Conservation (phyloP, 345 rosid species). For the Nephelium lappaceum region DNA sequence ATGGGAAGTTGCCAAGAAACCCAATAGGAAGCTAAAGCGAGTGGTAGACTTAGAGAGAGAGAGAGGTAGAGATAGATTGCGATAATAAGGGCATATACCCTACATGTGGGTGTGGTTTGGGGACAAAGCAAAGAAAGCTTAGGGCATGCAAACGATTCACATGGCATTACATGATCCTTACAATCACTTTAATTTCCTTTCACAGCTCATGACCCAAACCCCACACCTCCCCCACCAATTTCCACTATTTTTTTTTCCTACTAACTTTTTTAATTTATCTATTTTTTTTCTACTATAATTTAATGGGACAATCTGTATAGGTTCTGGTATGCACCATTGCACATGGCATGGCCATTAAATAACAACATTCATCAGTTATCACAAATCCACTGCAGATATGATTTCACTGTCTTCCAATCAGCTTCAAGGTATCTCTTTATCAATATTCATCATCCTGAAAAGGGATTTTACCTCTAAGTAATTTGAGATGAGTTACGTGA, state of each 20-base stretch:
- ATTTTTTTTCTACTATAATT: too few relatives aligned
- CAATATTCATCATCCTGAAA: neutral
- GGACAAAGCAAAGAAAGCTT: conserved; percentile 48
- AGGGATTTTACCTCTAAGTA: neutral
- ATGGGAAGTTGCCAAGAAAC: conserved; percentile 32
- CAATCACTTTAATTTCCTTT: conserved; percentile 4
- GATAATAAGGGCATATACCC: conserved; percentile 39
- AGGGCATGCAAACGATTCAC: conserved; percentile 45
- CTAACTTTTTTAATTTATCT: neutral
- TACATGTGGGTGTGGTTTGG: conserved; percentile 60
- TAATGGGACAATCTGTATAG: conserved; percentile 16
- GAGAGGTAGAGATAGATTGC: neutral
- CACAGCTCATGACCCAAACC: conserved; percentile 46
- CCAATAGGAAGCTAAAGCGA: neutral
- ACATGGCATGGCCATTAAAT: conserved; percentile 23
- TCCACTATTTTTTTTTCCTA: neutral
- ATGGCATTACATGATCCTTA: conserved; percentile 40
- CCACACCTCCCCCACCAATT: conserved; percentile 21
- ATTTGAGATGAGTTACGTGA: neutral
- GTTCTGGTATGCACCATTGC: conserved; percentile 13
- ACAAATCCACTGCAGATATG: neutral
- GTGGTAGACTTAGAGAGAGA: neutral
- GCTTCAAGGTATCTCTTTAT: neutral
- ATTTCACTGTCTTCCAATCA: conserved; percentile 1
- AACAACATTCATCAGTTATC: conserved; percentile 7